These are phyloP conservation scores for Fraxinus albicans DNA, from an alignment of 305 asterid species.

Conservation along the genomic window DNA sequence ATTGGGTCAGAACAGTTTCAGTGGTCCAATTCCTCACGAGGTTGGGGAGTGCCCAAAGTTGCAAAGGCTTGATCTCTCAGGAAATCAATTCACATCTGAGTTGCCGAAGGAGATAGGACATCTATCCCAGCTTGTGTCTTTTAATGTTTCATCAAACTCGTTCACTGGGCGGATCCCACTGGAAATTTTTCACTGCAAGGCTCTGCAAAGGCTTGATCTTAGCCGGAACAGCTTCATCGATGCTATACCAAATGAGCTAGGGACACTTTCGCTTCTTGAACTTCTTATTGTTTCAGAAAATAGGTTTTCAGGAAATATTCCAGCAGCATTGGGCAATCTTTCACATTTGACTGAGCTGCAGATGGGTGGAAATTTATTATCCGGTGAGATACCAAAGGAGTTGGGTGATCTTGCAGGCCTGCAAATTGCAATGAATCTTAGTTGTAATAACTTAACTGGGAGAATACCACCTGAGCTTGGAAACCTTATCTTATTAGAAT, in stretches of 20 bases:
- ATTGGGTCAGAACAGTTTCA: constrained; percentile 67
- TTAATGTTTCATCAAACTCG: constrained; percentile 64
- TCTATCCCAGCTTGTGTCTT: constrained; percentile 61
- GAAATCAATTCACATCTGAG: constrained; percentile 54
- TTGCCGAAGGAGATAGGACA: constrained; percentile 72
- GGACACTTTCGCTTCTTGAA: constrained; percentile 72
- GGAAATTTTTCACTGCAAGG: constrained; percentile 65
- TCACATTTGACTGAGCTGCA: constrained; percentile 82
- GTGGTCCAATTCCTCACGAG: constrained; percentile 62
- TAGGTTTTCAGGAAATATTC: constrained; percentile 64
- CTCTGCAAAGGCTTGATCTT: constrained; percentile 82
- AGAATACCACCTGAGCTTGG: constrained; percentile 77
- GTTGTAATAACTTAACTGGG: constrained; percentile 70
- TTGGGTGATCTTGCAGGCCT: constrained; percentile 65
- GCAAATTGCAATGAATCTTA: constrained; percentile 82
- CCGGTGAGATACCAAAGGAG: constrained; percentile 79
- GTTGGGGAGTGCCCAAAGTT: constrained; percentile 58
- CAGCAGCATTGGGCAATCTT: constrained; percentile 69
- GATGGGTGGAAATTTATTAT: constrained; percentile 72
- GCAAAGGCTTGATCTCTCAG: constrained; percentile 82
- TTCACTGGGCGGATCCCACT: constrained; percentile 59
- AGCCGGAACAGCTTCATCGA: constrained; percentile 61
- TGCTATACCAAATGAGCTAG: constrained; percentile 58
- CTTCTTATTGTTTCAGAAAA: constrained; percentile 70
- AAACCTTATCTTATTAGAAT: constrained; percentile 66